Evolutionary conservation across 164 flowering plant species (phyloP).

Genomic region (Cinnamomum chago): DNA sequence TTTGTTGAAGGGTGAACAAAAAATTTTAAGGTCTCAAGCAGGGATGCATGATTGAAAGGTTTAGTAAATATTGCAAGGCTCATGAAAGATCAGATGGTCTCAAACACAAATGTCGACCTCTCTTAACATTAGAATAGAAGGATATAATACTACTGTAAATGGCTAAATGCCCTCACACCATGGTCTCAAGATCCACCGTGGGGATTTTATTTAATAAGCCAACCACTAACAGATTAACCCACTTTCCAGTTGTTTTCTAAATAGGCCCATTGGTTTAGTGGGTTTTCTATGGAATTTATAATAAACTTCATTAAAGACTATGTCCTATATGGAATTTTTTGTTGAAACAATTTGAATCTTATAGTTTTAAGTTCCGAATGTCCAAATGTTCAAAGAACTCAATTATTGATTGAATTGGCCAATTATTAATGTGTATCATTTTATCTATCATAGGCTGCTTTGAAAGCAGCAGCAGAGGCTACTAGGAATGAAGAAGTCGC

Average conservation of each 20-base stretch:
- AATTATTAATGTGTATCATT: no score
- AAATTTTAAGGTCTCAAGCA: no score
- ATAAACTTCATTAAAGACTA: not conserved
- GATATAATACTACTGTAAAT: not conserved
- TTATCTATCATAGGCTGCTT: constrained; percentile 55
- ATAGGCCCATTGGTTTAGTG: no score
- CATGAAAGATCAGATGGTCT: no score
- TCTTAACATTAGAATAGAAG: not conserved
- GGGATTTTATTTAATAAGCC: not conserved
- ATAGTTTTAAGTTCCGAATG: not conserved
- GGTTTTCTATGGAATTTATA: not conserved
- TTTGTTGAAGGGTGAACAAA: no score
- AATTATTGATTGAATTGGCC: not conserved
- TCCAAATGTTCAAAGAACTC: not conserved
- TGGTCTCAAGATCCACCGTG: not conserved
- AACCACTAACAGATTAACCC: not conserved
- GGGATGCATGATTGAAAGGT: no score
- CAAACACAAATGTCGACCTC: no score
- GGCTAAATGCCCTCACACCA: not conserved
- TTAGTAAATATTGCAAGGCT: no score
- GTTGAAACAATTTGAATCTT: not conserved
- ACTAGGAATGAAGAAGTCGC: constrained; percentile 36
- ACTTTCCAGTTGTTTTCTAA: not conserved
- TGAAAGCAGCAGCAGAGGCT: constrained; percentile 58
- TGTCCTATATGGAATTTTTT: no score